These are phyloP conservation scores for Microascus cirrosus DNA, from an alignment of 2,329 filamentous ascomycete species.

Conservation along the genomic window DNA sequence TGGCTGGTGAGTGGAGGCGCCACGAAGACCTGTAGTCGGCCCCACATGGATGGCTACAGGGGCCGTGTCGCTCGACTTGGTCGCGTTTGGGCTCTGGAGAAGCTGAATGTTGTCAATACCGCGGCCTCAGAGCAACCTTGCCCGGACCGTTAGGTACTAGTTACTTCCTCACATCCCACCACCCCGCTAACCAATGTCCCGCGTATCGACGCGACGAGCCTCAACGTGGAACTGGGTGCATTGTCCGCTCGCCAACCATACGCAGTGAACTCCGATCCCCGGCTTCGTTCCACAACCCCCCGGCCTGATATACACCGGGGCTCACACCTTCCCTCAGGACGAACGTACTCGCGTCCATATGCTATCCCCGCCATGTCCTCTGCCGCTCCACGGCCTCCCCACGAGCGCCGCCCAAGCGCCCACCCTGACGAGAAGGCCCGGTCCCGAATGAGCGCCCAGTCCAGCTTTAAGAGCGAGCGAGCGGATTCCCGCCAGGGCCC, in stretches of 20 bases:
- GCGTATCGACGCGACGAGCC: not conserved
- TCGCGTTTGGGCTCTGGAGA: not conserved
- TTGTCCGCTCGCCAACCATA: not conserved
- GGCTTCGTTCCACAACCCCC: not conserved
- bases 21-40: not conserved
- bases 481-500: slow-evolving; percentile 2
- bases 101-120: not conserved
- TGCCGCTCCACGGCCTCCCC: slow-evolving; percentile 5
- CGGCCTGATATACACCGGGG: not conserved
- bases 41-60: not conserved
- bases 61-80: not conserved
- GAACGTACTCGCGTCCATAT: not conserved
- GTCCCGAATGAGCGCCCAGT: slow-evolving; percentile 28
- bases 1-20: not conserved
- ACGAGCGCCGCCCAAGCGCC: slow-evolving; percentile 7
- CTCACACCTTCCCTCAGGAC: not conserved
- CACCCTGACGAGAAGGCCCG: slow-evolving; percentile 4
- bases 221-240: not conserved
- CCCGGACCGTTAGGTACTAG: not conserved
- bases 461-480: slow-evolving; percentile 15
- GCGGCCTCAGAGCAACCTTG: not conserved
- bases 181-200: not conserved
- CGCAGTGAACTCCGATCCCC: not conserved
- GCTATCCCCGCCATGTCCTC: slow-evolving; percentile 6
- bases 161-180: not conserved